phyloP scores from a whole-genome alignment of 2,329 filamentous ascomycete species.

The Thielaviopsis ethacetica region DNA sequence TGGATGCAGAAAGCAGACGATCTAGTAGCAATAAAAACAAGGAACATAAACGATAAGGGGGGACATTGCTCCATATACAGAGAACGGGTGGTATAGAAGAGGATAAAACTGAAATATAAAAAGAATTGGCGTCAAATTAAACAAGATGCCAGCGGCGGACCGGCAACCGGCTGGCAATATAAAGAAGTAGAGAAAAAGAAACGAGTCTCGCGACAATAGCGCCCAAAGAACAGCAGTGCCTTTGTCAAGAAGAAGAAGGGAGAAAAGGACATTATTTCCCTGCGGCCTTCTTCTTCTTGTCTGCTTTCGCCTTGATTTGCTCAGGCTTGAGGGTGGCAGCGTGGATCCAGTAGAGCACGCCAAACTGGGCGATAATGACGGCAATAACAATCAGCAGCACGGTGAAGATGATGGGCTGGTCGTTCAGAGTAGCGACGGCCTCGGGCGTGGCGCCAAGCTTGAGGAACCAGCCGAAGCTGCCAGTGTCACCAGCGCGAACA shows the following conservation, averaged over 20 bases:
- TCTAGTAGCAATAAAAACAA: background rate
- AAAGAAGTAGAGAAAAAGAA: background rate
- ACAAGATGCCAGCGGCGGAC: background rate
- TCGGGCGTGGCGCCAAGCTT: slow-evolving; percentile 40
- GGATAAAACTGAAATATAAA: background rate
- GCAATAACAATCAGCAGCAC: slow-evolving; percentile 38
- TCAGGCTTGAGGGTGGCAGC: slow-evolving; percentile 43
- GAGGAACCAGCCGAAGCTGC: slow-evolving; percentile 39
- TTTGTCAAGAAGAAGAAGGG: no score
- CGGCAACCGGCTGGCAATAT: background rate
- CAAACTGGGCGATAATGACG: slow-evolving; percentile 27
- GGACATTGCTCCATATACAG: background rate
- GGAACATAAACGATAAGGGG: background rate
- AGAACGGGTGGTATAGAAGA: background rate
- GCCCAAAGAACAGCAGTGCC: no score
- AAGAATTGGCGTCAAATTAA: background rate
- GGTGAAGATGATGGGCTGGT: slow-evolving; percentile 42
- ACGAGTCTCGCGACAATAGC: no score
- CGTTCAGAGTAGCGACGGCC: slow-evolving; percentile 43
- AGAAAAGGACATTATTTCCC: background rate
- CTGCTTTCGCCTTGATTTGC: slow-evolving; percentile 38
- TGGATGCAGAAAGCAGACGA: background rate
- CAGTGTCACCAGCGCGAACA: slow-evolving; percentile 15
- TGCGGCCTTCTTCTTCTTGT: slow-evolving; percentile 21
- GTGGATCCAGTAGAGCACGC: slow-evolving; percentile 41